Evolutionary conservation across 2,329 filamentous ascomycete species (phyloP).

Genomic region (Apiospora koreana): DNA sequence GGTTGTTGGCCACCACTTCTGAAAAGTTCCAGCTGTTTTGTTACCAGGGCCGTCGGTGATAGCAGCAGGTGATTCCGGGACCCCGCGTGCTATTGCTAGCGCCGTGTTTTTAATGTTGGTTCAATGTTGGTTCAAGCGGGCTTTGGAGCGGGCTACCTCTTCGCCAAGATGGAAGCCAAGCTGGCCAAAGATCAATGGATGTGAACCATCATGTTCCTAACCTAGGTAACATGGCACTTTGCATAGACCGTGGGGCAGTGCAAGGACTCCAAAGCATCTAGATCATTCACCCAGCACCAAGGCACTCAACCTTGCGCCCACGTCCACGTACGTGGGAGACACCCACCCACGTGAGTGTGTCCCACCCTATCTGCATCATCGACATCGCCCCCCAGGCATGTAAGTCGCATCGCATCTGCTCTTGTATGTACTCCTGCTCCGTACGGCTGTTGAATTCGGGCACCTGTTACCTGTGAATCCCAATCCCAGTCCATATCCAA

Average conservation of each 20-base stretch:
- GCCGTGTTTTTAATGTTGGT: not conserved
- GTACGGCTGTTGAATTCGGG: too few species aligned
- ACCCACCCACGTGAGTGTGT: not conserved
- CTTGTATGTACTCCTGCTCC: too few species aligned
- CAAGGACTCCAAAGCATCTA: not conserved
- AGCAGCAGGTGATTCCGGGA: not conserved
- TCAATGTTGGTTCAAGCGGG: not conserved
- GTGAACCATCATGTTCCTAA: not conserved
- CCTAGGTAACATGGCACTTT: not conserved
- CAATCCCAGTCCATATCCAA: not conserved
- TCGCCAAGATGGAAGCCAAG: not conserved
- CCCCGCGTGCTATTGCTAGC: not conserved
- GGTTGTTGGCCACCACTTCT: not conserved
- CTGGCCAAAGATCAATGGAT: not conserved
- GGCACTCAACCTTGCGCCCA: not conserved
- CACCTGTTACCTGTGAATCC: not conserved
- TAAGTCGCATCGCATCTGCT: too few species aligned
- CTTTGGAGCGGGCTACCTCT: slow-evolving; percentile 1
- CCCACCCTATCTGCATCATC: slow-evolving; percentile 6
- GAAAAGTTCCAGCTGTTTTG: not conserved
- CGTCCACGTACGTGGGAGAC: not conserved
- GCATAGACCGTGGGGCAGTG: slow-evolving; percentile 1
- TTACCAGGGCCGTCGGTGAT: not conserved
- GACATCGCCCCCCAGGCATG: not conserved
- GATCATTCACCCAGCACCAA: too few species aligned